Conservation (phyloP, 2,329 filamentous ascomycete genomes). For the Arachnopeziza araneosa region DNA sequence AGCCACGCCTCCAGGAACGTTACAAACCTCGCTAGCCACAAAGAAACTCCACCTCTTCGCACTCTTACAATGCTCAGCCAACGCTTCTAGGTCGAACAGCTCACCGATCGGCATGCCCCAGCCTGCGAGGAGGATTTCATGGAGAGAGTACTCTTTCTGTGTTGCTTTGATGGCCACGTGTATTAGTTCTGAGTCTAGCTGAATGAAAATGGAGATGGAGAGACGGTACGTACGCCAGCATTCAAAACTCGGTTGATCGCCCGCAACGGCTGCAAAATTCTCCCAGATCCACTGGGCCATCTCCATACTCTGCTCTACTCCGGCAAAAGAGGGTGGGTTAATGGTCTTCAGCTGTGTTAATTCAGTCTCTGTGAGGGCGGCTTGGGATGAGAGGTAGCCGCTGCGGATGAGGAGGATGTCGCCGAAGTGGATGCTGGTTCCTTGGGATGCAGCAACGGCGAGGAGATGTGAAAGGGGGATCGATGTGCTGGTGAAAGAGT, state of each 20-base stretch:
- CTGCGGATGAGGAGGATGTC: slow-evolving; percentile 37
- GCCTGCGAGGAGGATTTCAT: slow-evolving; percentile 14
- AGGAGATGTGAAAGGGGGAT: slow-evolving; percentile 29
- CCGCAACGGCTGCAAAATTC: slow-evolving; percentile 40
- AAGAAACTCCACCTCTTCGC: slow-evolving; percentile 17
- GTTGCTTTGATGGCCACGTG: neutral
- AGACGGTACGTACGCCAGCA: neutral
- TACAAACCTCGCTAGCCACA: slow-evolving; percentile 11
- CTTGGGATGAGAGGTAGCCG: slow-evolving; percentile 29
- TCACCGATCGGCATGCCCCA: slow-evolving; percentile 21
- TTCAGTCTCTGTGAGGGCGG: slow-evolving; percentile 18
- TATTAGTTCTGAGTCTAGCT: neutral
- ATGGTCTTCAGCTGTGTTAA: neutral
- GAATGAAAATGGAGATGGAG: neutral
- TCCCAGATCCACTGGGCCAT: slow-evolving; percentile 42
- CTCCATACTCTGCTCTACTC: slow-evolving; percentile 32
- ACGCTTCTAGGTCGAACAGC: slow-evolving; percentile 19
- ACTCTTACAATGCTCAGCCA: slow-evolving; percentile 13
- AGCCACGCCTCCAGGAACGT: slow-evolving; percentile 9
- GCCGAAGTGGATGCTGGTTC: slow-evolving; percentile 31
- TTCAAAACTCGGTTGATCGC: slow-evolving; percentile 40
- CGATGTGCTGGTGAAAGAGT: slow-evolving; percentile 41
- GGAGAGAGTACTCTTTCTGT: slow-evolving; percentile 7
- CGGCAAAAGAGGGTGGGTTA: slow-evolving; percentile 11
- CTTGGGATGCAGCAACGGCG: slow-evolving; percentile 31